phyloP scores from a whole-genome alignment of 805 yeast genomes.

The Zygosaccharomyces kombuchaensis region DNA sequence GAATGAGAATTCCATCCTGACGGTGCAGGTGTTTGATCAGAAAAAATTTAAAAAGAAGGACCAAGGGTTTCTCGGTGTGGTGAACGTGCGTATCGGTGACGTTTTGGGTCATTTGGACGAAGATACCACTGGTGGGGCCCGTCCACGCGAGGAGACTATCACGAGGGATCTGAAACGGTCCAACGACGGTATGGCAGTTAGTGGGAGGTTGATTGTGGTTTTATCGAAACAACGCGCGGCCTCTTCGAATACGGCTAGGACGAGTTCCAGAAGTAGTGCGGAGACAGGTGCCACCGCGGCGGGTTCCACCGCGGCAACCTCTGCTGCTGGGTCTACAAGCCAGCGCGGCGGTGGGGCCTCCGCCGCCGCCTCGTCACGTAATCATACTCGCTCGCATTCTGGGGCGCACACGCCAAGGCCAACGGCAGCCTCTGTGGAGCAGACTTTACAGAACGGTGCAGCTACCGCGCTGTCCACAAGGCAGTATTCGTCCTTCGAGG shows the following conservation, averaged over 20 bases:
- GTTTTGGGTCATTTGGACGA: conserved; percentile 59
- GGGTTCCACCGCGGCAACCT: conserved; percentile 1
- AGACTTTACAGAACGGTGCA: conserved; percentile 29
- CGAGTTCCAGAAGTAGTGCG: conserved; percentile 15
- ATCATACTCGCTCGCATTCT: conserved; percentile 7
- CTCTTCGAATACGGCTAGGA: conserved; percentile 31
- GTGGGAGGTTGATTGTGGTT: conserved; percentile 83
- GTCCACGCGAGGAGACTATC: conserved; percentile 66
- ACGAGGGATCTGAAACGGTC: conserved; percentile 89
- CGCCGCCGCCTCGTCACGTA: background rate
- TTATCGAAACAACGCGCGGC: conserved; percentile 39
- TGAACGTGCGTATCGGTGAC: conserved; percentile 85
- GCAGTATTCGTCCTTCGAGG: conserved; percentile 91
- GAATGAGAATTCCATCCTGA: conserved; percentile 76
- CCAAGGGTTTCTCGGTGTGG: conserved; percentile 96
- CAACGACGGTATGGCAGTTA: conserved; percentile 87
- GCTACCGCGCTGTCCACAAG: conserved; percentile 35
- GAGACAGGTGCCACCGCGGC: conserved; percentile 11
- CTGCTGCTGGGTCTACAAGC: too few species aligned
- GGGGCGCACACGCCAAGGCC: conserved; percentile 20
- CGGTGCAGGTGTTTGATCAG: conserved; percentile 93
- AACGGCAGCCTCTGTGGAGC: conserved; percentile 31
- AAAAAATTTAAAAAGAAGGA: conserved; percentile 97
- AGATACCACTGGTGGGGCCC: conserved; percentile 31
- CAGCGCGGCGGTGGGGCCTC: background rate